These are phyloP conservation scores for Ogataea chonburiensis DNA, from an alignment of 805 yeast species.

Conservation along the genomic window DNA sequence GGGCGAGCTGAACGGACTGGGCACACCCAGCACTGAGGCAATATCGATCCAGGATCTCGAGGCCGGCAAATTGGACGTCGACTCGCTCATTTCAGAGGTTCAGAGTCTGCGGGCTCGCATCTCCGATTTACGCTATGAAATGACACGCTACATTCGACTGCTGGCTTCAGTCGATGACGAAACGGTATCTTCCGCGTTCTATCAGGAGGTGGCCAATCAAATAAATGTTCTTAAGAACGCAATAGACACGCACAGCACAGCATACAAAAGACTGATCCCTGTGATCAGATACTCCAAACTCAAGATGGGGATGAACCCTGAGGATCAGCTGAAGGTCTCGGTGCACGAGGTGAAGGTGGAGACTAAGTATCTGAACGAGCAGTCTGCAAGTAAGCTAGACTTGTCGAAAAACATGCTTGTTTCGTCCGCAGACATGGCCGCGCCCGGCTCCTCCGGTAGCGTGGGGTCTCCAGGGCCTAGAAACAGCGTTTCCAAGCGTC, in stretches of 20 bases:
- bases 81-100: constrained; percentile 37
- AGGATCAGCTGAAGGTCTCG: constrained; percentile 36
- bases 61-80: constrained; percentile 37
- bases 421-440: constrained; percentile 4
- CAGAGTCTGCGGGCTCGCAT: constrained; percentile 33
- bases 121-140: constrained; percentile 38
- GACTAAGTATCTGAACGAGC: constrained; percentile 15
- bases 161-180: constrained; percentile 44
- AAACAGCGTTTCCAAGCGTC: constrained; percentile 7
- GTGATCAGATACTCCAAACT: constrained; percentile 50
- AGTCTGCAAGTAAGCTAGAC: constrained; percentile 12
- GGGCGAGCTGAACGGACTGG: constrained; percentile 3
- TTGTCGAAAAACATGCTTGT: constrained; percentile 4
- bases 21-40: constrained; percentile 18
- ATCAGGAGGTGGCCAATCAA: constrained; percentile 37
- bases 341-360: constrained; percentile 29
- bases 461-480: constrained; percentile 8
- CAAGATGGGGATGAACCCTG: constrained; percentile 50
- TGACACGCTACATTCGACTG: constrained; percentile 37
- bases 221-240: constrained; percentile 36
- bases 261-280: constrained; percentile 48
- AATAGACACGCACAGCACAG: constrained; percentile 42
- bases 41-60: constrained; percentile 41
- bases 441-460: constrained; percentile 2
- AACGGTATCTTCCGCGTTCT: constrained; percentile 42